These are phyloP conservation scores for Coprinopsis cinerea DNA, from an alignment of 768 basidiomycete genomes.

Conservation along the genomic window DNA sequence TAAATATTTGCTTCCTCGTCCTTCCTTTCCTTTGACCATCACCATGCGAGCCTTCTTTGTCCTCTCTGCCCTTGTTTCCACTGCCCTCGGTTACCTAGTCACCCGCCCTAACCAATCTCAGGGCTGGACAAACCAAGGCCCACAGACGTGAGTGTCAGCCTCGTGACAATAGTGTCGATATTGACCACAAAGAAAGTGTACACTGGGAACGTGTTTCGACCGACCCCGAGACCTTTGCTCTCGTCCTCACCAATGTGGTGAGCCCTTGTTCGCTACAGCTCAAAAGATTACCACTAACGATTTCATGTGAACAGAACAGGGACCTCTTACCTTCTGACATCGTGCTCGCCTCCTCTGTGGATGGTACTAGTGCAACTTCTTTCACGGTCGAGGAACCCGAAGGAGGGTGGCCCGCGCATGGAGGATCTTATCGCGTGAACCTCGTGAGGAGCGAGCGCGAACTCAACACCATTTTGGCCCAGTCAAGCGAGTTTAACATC, in stretches of 20 bases:
- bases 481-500: constrained; percentile 58
- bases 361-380: constrained; percentile 33
- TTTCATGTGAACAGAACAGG: constrained; percentile 25
- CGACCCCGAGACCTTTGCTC: constrained; percentile 64
- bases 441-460: constrained; percentile 46
- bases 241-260: constrained; percentile 61
- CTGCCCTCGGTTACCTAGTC: constrained; percentile 60
- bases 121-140: constrained; percentile 55
- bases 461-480: constrained; percentile 56
- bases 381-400: constrained; percentile 47
- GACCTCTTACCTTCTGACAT: constrained; percentile 31
- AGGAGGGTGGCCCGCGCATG: constrained; percentile 57
- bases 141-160: constrained; percentile 34
- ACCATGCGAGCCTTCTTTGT: constrained; percentile 16
- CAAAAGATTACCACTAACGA: constrained; percentile 5
- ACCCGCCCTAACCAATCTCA: constrained; percentile 38
- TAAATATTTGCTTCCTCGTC: background rate
- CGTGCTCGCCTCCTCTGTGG: constrained; percentile 50
- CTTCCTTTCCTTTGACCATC: background rate
- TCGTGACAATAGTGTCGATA: constrained; percentile 1
- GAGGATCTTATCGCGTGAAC: constrained; percentile 64
- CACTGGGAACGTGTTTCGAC: constrained; percentile 61
- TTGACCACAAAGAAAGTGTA: constrained; percentile 30
- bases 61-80: constrained; percentile 45
- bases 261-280: constrained; percentile 12